Evolutionary conservation across 805 yeast genomes (phyloP).

Genomic region (Scheffersomyces ergatensis): DNA sequence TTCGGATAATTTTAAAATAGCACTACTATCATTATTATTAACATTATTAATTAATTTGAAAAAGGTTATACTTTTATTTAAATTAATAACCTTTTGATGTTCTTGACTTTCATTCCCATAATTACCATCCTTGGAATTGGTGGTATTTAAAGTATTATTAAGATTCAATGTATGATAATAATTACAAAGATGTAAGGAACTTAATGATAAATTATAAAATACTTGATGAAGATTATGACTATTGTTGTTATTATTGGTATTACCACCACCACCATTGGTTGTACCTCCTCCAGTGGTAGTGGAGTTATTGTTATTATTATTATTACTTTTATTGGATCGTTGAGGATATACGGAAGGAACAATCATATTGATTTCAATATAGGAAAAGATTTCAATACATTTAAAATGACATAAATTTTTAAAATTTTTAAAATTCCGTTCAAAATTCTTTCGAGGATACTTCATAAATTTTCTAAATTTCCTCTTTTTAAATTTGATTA

Average conservation of each 20-base stretch:
- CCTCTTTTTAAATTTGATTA: constrained; percentile 25
- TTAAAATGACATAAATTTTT: constrained; percentile 24
- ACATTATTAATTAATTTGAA: constrained; percentile 28
- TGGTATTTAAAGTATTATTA: constrained; percentile 16
- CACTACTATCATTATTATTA: constrained; percentile 14
- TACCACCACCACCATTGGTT: constrained; percentile 1
- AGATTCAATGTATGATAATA: constrained; percentile 28
- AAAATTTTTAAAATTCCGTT: constrained; percentile 19
- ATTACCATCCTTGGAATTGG: neutral
- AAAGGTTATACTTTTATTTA: constrained; percentile 27
- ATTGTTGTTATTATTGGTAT: constrained; percentile 3
- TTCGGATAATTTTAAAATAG: constrained; percentile 23
- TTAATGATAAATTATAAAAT: constrained; percentile 27
- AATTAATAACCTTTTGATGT: constrained; percentile 27
- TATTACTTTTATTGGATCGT: neutral
- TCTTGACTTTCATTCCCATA: constrained; percentile 20
- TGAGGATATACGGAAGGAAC: constrained; percentile 11
- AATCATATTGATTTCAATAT: constrained; percentile 14
- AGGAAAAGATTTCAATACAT: constrained; percentile 24
- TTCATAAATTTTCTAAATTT: constrained; percentile 17
- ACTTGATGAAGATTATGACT: constrained; percentile 20
- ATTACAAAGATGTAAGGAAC: constrained; percentile 25
- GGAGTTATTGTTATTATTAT: neutral
- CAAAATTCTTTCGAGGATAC: constrained; percentile 13
- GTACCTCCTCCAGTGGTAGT: neutral